phyloP scores from a whole-genome alignment of 371 early-diverging fungal species.

The Apophysomyces variabilis region DNA sequence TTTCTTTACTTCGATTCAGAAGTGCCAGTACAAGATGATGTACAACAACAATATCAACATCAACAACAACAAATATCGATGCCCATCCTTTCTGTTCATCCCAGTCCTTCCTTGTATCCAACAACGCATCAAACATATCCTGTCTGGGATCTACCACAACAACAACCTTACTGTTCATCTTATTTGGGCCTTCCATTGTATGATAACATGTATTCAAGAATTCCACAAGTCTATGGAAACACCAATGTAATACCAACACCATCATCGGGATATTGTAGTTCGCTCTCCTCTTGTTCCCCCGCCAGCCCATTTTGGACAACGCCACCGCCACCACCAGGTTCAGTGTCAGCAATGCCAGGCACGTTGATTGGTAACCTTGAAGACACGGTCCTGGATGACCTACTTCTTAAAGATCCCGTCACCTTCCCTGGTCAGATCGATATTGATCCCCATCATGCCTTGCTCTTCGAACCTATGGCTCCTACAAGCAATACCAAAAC shows the following conservation, averaged over 20 bases:
- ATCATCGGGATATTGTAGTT: not conserved
- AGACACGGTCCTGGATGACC: conserved; percentile 2
- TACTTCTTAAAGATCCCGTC: not conserved
- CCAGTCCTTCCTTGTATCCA: not conserved
- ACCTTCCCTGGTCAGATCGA: not conserved
- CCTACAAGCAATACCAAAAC: not conserved
- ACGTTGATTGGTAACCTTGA: not conserved
- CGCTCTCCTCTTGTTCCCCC: conserved; percentile 2
- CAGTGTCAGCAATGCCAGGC: not conserved
- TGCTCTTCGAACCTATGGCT: not conserved
- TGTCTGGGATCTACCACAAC: not conserved
- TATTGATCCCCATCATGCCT: not conserved
- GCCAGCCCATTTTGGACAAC: conserved; percentile 6
- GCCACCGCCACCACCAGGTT: conserved; percentile 5
- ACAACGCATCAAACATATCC: not conserved
- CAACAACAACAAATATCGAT: not conserved
- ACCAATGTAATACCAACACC: not conserved
- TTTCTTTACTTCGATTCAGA: conserved; percentile 3
- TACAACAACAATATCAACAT: not conserved
- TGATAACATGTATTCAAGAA: not conserved
- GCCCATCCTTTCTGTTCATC: not conserved
- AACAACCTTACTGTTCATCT: not conserved
- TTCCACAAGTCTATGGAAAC: not conserved
- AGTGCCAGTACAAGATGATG: not conserved
- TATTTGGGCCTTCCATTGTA: not conserved